Evolutionary conservation across 106 monocot genomes (phyloP), one percentile per base, ranked within the genome.

Genomic region (Ottelia alismoides): DNA sequence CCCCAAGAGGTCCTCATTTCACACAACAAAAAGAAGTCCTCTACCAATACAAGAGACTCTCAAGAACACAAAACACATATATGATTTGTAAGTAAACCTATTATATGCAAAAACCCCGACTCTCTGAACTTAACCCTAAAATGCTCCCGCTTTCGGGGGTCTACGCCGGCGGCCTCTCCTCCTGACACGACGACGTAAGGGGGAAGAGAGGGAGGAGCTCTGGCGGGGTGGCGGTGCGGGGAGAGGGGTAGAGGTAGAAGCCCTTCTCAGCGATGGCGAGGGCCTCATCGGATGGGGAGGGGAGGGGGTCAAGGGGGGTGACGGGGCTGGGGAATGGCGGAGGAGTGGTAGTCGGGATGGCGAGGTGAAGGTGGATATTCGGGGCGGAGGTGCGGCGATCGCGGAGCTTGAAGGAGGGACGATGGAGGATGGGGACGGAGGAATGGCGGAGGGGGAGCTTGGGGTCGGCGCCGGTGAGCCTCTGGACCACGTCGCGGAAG

Each of bases 391-490:
- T 30, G 27, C 77, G 63, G 25, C 77, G 61, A 47, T 71, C 72
- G 68, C 54, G 52, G 53, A 72, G 78, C 72, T 78, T 78, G 78
- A 72, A 72, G 6, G 72, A 30, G 12, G 68, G 67, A 49, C 61
- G 53, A 63, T 64, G 68, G 10, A 23, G 21, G 31, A 11, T 0
- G 24, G 45, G 0, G 6, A 3, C 18, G 1, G 58, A 16, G 9
- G 2, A 18, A 18, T 7, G 0, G 18, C 10, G 22, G 26, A n/a
- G 23, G 0, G 1, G 18, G 44, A 26, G 10, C 2, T 16, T 16
- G 11, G 49, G 58, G 19, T 43, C 5, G 29, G 57, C 29, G 59
- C 69, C 69, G 24, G 69, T 69, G 52, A 69, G 69, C 60, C 45
- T 60, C 60, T 69, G 69, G 52, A 69, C 69, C 5, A 69, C 60